phyloP scores from a whole-genome alignment of 2,329 filamentous ascomycete species.

The Grosmannia huntii region DNA sequence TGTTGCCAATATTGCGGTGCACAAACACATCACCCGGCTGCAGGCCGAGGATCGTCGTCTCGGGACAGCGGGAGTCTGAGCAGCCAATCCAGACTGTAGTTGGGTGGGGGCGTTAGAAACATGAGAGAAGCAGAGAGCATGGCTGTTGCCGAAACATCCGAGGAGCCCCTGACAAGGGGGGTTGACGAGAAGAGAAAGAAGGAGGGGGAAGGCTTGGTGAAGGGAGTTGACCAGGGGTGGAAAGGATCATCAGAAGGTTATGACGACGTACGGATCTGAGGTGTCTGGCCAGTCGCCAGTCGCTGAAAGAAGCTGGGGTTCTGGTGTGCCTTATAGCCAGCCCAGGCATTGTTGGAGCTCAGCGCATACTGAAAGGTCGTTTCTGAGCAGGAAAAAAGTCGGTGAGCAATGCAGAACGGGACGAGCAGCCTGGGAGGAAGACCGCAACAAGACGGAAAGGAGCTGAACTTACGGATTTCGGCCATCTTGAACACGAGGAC shows the following conservation, averaged over 20 bases:
- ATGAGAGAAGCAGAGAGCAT: background rate
- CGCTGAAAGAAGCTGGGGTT: constrained; percentile 60
- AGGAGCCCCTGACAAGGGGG: background rate
- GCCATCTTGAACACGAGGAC: background rate
- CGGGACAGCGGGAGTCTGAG: constrained; percentile 73
- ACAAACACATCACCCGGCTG: constrained; percentile 78
- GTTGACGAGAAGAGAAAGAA: background rate
- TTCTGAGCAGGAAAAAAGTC: constrained; percentile 21
- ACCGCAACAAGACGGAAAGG: background rate
- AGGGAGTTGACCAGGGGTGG: background rate
- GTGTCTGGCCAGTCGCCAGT: constrained; percentile 53
- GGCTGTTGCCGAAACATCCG: background rate
- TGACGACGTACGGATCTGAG: constrained; percentile 38
- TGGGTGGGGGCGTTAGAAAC: background rate
- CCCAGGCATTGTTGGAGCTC: constrained; percentile 59
- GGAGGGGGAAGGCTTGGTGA: background rate
- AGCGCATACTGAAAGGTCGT: constrained; percentile 51
- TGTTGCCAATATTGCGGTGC: constrained; percentile 84
- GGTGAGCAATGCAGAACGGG: background rate
- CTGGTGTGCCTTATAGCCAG: constrained; percentile 47
- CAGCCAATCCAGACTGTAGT: constrained; percentile 67
- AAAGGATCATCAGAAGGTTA: background rate
- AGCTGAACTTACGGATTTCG: background rate
- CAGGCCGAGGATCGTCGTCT: constrained; percentile 67
- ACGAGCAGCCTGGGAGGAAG: background rate